phyloP scores from a whole-genome alignment of 108 stramenopile genomes.

The Stephanodiscus triporus region DNA sequence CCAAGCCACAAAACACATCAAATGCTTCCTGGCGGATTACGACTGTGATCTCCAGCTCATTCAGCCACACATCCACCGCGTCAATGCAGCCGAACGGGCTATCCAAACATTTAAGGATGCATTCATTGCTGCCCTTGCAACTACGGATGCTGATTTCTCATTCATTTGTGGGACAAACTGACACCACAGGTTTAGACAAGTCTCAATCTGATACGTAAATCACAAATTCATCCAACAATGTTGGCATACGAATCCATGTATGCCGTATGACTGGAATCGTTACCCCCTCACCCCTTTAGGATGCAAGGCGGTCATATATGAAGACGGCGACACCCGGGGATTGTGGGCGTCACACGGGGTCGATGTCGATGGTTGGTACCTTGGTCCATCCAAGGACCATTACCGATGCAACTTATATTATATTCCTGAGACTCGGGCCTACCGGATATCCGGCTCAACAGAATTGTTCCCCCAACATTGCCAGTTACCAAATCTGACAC shows the following conservation, averaged over 20 bases:
- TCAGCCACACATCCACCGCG: neutral
- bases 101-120: constrained; percentile 52
- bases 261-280: constrained; percentile 45
- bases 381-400: constrained; percentile 23
- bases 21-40: too few species aligned
- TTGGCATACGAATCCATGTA: constrained; percentile 17
- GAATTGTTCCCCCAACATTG: neutral
- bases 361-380: constrained; percentile 28
- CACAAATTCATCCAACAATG: constrained; percentile 37
- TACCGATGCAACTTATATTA: constrained; percentile 27
- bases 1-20: too few species aligned
- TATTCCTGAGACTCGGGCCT: constrained; percentile 12
- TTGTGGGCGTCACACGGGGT: constrained; percentile 22
- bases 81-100: constrained; percentile 31
- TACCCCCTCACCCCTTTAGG: constrained; percentile 55
- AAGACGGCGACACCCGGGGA: neutral
- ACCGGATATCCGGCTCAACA: constrained; percentile 1
- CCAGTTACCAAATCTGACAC: neutral
- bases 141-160: constrained; percentile 21
- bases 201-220: constrained; percentile 36
- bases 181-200: constrained; percentile 34
- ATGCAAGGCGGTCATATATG: constrained; percentile 14
- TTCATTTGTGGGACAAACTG: constrained; percentile 9
- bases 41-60: neutral
- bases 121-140: constrained; percentile 40